These are phyloP conservation scores for Carex littledalei DNA, from an alignment of 176 grass and related monocot species.

Conservation along the genomic window DNA sequence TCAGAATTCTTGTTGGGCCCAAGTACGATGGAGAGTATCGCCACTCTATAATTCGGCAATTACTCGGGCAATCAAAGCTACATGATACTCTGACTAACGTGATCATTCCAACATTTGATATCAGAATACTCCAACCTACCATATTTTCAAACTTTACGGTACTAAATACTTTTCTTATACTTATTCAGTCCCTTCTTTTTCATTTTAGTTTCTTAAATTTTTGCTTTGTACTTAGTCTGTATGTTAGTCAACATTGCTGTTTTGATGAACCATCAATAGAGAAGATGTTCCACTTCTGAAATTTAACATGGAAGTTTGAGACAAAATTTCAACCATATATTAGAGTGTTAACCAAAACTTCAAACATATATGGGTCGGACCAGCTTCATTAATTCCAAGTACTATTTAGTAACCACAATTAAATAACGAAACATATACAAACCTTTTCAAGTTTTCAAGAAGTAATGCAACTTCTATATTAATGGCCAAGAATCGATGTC, in stretches of 20 bases:
- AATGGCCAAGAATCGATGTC: no score
- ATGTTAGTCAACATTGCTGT: neutral
- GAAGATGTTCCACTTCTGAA: neutral
- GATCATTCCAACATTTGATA: constrained; percentile 70
- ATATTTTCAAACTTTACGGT: constrained; percentile 74
- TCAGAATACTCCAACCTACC: constrained; percentile 44
- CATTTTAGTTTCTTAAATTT: no score
- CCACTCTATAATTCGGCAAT: constrained; percentile 31
- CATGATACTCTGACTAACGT: constrained; percentile 38
- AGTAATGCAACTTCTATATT: no score
- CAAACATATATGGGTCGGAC: no score
- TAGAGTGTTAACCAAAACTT: no score
- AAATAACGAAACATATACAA: no score
- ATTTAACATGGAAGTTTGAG: neutral
- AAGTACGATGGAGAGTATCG: constrained; percentile 69
- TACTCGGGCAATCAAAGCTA: constrained; percentile 36
- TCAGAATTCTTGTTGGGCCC: constrained; percentile 1
- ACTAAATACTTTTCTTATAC: neutral
- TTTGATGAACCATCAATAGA: neutral
- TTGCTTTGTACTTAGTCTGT: neutral
- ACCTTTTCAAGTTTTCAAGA: no score
- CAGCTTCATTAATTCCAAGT: no score
- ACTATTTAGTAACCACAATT: no score
- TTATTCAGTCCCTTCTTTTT: neutral
- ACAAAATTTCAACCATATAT: neutral